Conservation (phyloP, 148 eudicot species). For the Agrostemma githago region DNA sequence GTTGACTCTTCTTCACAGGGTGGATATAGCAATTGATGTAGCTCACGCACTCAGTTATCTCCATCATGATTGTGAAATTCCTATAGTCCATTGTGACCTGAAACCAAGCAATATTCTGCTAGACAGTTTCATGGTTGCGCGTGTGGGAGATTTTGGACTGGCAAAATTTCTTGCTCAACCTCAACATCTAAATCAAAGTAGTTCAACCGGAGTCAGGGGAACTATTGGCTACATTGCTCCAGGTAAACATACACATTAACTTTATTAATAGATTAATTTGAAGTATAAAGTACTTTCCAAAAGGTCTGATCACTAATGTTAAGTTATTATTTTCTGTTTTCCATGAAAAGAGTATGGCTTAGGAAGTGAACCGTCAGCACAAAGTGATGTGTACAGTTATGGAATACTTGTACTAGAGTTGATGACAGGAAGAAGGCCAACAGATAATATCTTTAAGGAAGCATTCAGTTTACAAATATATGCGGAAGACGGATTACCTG, state of each 20-base stretch:
- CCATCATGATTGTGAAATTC: slow-evolving; percentile 20
- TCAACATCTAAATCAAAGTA: not conserved
- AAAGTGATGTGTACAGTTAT: slow-evolving; percentile 16
- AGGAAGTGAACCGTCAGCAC: not conserved
- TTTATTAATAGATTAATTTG: too few relatives aligned
- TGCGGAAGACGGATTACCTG: slow-evolving; percentile 12
- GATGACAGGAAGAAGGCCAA: slow-evolving; percentile 10
- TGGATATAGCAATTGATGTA: slow-evolving; percentile 25
- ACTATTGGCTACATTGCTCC: slow-evolving; percentile 29
- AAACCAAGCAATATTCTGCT: slow-evolving; percentile 30
- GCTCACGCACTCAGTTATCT: slow-evolving; percentile 23
- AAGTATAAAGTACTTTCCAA: too few relatives aligned
- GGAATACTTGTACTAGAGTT: slow-evolving; percentile 19
- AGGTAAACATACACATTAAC: slow-evolving; percentile 8
- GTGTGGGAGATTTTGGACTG: slow-evolving; percentile 26
- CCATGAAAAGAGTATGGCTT: slow-evolving; percentile 9
- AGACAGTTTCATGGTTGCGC: slow-evolving; percentile 13
- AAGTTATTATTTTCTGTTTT: too few relatives aligned
- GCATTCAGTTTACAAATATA: slow-evolving; percentile 11
- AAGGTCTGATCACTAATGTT: too few relatives aligned
- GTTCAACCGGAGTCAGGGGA: slow-evolving; percentile 25
- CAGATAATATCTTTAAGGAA: slow-evolving; percentile 5
- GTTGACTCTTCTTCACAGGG: slow-evolving; percentile 23
- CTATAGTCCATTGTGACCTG: slow-evolving; percentile 26
- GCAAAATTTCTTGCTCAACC: slow-evolving; percentile 9